Conservation (phyloP, 2,329 filamentous ascomycete species). For the Lecanoromycetidae sp. region DNA sequence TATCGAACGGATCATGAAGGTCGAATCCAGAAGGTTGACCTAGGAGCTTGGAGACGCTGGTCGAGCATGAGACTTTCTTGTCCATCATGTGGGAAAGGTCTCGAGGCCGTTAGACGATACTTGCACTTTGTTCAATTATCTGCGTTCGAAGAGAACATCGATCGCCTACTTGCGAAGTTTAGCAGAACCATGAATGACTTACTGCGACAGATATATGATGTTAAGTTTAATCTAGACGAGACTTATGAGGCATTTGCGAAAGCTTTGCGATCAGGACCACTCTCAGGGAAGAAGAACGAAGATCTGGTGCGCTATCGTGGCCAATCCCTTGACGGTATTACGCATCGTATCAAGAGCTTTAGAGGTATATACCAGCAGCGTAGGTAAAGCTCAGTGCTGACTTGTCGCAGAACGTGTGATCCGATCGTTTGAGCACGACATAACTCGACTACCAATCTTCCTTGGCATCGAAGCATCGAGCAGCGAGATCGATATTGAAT, state of each 20-base stretch:
- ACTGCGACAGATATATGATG: conserved; percentile 15
- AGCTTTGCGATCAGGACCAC: conserved; percentile 20
- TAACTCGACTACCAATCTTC: conserved; percentile 13
- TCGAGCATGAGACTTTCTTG: conserved; percentile 14
- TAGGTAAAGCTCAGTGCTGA: neutral
- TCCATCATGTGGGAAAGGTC: conserved; percentile 14
- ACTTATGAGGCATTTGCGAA: conserved; percentile 17
- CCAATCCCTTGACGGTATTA: conserved; percentile 18
- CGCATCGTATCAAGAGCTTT: conserved; percentile 16
- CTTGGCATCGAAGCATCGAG: conserved; percentile 4
- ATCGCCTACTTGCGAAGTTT: conserved; percentile 20
- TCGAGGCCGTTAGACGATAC: conserved; percentile 18
- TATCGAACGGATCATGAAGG: conserved; percentile 9
- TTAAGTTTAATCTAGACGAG: conserved; percentile 14
- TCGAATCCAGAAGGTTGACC: neutral
- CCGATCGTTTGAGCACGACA: conserved; percentile 16
- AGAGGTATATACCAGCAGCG: conserved; percentile 10
- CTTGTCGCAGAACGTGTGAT: conserved; percentile 15
- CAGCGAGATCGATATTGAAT: conserved; percentile 16
- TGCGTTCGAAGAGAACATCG: conserved; percentile 15
- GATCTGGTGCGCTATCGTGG: conserved; percentile 19
- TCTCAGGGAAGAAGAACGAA: conserved; percentile 20
- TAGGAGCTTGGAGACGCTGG: neutral
- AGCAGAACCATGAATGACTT: conserved; percentile 18
- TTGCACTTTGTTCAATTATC: conserved; percentile 15